Evolutionary conservation across 345 rosid genomes (phyloP).

Genomic region (Eutrema yunnanense): DNA sequence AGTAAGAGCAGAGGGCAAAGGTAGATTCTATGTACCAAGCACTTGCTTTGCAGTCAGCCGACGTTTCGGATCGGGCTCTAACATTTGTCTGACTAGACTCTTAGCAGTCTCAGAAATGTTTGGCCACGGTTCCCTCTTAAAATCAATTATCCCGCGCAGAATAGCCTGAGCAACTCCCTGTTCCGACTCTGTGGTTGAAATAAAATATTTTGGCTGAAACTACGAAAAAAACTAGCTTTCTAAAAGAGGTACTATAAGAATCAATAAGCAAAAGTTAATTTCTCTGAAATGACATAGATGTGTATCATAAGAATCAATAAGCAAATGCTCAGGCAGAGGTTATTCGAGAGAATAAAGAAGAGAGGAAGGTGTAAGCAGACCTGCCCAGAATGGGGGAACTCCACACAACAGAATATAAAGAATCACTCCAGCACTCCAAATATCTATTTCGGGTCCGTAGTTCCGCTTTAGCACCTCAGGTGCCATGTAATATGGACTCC

Average conservation of each 20-base stretch:
- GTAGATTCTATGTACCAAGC: slow-evolving; percentile 48
- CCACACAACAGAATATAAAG: slow-evolving; percentile 93
- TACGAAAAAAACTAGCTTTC: not conserved
- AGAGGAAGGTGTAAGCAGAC: slow-evolving; percentile 35
- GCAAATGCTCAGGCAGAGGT: not conserved
- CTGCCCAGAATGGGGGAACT: slow-evolving; percentile 99
- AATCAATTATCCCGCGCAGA: slow-evolving; percentile 91
- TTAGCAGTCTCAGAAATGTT: slow-evolving; percentile 89
- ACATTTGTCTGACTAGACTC: slow-evolving; percentile 83
- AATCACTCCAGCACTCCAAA: slow-evolving; percentile 99
- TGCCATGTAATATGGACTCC: slow-evolving; percentile 99
- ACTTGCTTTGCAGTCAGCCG: slow-evolving; percentile 96
- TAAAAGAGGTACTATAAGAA: not conserved
- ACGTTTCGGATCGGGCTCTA: slow-evolving; percentile 96
- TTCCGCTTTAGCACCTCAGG: slow-evolving; percentile 97
- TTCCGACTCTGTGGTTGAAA: slow-evolving; percentile 71
- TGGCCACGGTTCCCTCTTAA: slow-evolving; percentile 99
- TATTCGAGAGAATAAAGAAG: not conserved
- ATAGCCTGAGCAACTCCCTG: slow-evolving; percentile 99
- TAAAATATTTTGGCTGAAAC: not conserved
- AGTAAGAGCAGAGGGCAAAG: not conserved
- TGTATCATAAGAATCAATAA: not conserved
- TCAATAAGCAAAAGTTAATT: not conserved
- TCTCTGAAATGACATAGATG: not conserved
- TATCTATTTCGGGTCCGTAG: slow-evolving; percentile 98